Percentiles rank a stretch among this genome's conserved stretches.
Conservation (phyloP, 2,329 filamentous ascomycete genomes). For the Elsinoe perseae region DNA sequence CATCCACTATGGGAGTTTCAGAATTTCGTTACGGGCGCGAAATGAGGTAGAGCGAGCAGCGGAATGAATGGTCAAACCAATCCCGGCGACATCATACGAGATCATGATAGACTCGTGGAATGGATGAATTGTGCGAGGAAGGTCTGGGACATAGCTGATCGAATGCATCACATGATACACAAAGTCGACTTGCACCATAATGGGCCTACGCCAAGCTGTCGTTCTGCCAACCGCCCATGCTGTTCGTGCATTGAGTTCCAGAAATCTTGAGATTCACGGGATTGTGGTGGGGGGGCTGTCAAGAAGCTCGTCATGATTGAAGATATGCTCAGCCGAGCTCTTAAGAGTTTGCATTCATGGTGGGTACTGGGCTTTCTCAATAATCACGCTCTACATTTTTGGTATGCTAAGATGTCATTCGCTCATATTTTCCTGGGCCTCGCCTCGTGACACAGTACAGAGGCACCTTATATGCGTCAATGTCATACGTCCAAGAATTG, state of each 20-base stretch:
- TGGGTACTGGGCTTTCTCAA: no score
- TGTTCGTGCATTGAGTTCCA: no score
- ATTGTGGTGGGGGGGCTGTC: no score
- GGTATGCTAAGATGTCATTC: background rate
- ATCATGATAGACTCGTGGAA: constrained; percentile 4
- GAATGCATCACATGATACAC: constrained; percentile 10
- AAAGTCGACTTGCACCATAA: no score
- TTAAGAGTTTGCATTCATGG: no score
- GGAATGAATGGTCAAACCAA: constrained; percentile 4
- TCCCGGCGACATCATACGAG: background rate
- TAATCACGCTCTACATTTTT: no score
- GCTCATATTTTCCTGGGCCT: background rate
- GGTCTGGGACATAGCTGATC: constrained; percentile 9
- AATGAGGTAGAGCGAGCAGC: constrained; percentile 2
- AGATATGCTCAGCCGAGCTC: no score
- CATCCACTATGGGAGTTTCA: constrained; percentile 11
- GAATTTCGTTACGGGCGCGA: background rate
- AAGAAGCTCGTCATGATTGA: no score
- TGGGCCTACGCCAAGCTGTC: no score
- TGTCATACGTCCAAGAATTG: constrained; percentile 35
- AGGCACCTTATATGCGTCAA: constrained; percentile 35
- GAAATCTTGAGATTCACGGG: no score
- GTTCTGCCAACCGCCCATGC: no score
- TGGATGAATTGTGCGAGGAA: background rate
- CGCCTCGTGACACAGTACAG: constrained; percentile 28